Evolutionary conservation across 192 early-diverging fungal species (phyloP), one percentile per base, ranked within the genome.

Genomic region (Geranomyces michiganensis): DNA sequence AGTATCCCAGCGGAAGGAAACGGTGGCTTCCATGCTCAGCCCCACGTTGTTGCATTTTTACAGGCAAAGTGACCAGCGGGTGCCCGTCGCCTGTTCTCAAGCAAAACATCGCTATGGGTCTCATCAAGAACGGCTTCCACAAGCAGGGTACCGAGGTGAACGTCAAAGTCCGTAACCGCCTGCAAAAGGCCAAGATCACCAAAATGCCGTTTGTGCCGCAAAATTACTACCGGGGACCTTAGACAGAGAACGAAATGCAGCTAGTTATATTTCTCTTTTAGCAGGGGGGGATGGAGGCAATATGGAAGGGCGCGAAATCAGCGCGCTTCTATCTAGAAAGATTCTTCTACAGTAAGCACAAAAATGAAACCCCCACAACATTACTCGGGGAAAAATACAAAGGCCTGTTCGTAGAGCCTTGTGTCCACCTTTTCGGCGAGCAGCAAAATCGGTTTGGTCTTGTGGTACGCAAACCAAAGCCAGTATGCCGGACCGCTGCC

Each of bases 61-160:
- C 94, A 68, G 96, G 96, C 48, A 90, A 82, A 44, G 83, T 99
- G 56, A 99, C 97, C n/a, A 90, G 87, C 12, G 97, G 97, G 15
- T 91, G 91, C 69, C 97, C 97, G 29, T 89, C 90, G 6, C 97
- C 97, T 1, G 87, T 88, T 2, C 84, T 95, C 44, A 93, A 94
- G 81, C 92, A 95, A 82, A 99, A 99, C 83, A 82, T 99, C 68
- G 97, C 96, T 15, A 99, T 99, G 96, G 97, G 91, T 0, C 97
- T 96, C 69, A 93, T 99, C 45, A 81, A 88, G 76, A 87, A 86
- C 67, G 94, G 95, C 12, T 84, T 88, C 79, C 92, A 94, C 82
- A 98, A 98, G 88, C 78, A 76, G 24, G 93, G 91, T n/a, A 98
- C 97, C n/a, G 84, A 89, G 66, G 82, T 99, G 33, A 81, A 89